These are phyloP conservation scores for Earliella scabrosa DNA, from an alignment of 1,284 basidiomycete genomes.

Conservation along the genomic window DNA sequence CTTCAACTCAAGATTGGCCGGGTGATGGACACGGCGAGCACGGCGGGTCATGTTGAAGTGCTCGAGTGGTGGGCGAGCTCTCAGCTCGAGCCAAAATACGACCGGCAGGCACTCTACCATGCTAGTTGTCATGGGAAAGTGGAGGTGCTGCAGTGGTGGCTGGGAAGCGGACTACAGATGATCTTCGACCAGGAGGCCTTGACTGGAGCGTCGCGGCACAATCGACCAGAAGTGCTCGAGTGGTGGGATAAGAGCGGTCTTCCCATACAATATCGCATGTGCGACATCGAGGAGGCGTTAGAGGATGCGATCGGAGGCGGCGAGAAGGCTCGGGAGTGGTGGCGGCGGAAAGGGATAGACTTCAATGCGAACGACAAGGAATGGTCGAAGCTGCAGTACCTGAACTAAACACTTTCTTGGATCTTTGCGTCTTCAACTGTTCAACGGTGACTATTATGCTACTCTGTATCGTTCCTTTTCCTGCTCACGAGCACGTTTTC, in stretches of 20 bases:
- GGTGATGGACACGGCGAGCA: slow-evolving; percentile 80
- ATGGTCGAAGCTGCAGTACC: slow-evolving; percentile 79
- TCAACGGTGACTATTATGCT: background rate
- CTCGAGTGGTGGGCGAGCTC: slow-evolving; percentile 86
- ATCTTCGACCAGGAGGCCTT: slow-evolving; percentile 81
- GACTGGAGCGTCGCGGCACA: slow-evolving; percentile 77
- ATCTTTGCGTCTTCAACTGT: background rate
- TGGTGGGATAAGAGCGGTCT: slow-evolving; percentile 85
- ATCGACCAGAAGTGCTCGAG: slow-evolving; percentile 78
- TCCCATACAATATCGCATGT: slow-evolving; percentile 80
- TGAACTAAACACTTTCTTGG: slow-evolving; percentile 47
- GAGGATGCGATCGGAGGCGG: slow-evolving; percentile 83
- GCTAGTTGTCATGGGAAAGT: slow-evolving; percentile 81
- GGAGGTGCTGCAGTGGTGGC: slow-evolving; percentile 84
- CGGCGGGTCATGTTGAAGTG: slow-evolving; percentile 68
- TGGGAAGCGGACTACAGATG: slow-evolving; percentile 72
- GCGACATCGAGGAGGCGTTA: slow-evolving; percentile 84
- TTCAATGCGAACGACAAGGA: slow-evolving; percentile 81
- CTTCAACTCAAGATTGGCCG: slow-evolving; percentile 78
- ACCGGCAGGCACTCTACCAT: slow-evolving; percentile 73
- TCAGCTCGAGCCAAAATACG: slow-evolving; percentile 75
- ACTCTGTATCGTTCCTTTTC: background rate
- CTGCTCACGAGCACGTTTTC: background rate
- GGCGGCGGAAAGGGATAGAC: slow-evolving; percentile 76
- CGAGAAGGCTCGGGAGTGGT: slow-evolving; percentile 73